Conservation (phyloP, 108 stramenopile genomes). For the Cyclotella kingstonii region DNA sequence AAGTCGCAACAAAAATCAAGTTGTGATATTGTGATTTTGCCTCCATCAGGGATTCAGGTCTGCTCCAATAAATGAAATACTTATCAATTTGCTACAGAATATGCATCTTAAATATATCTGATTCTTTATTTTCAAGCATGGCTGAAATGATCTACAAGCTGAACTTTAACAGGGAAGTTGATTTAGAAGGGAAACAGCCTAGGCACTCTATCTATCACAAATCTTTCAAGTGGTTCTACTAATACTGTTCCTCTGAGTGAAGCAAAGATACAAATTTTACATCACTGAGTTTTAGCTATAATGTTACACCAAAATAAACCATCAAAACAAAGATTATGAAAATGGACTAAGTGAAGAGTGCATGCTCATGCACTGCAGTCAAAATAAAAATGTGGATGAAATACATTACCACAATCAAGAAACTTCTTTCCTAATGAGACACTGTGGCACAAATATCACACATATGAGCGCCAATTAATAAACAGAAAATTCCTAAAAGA, state of each 20-base stretch:
- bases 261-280: too few relatives aligned
- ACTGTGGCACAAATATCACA: slow-evolving; percentile 14
- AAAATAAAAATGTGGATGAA: background rate
- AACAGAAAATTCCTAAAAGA: background rate
- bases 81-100: too few relatives aligned
- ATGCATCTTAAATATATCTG: too few relatives aligned
- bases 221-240: background rate
- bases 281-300: background rate
- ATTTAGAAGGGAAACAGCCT: too few relatives aligned
- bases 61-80: too few relatives aligned
- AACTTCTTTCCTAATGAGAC: slow-evolving; percentile 8
- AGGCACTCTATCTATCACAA: too few relatives aligned
- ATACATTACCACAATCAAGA: background rate
- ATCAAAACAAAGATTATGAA: background rate
- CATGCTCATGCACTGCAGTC: slow-evolving; percentile 1
- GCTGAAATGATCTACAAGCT: too few relatives aligned
- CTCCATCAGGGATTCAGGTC: too few relatives aligned
- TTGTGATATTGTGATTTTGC: too few relatives aligned
- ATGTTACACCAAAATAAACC: background rate
- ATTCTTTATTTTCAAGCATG: too few relatives aligned
- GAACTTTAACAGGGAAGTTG: too few relatives aligned
- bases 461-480: slow-evolving; percentile 12
- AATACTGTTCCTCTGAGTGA: background rate
- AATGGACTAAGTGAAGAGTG: slow-evolving; percentile 1
- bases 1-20: too few relatives aligned